phyloP scores from a whole-genome alignment of 257 asterid genomes.

The Capsicum chinense region DNA sequence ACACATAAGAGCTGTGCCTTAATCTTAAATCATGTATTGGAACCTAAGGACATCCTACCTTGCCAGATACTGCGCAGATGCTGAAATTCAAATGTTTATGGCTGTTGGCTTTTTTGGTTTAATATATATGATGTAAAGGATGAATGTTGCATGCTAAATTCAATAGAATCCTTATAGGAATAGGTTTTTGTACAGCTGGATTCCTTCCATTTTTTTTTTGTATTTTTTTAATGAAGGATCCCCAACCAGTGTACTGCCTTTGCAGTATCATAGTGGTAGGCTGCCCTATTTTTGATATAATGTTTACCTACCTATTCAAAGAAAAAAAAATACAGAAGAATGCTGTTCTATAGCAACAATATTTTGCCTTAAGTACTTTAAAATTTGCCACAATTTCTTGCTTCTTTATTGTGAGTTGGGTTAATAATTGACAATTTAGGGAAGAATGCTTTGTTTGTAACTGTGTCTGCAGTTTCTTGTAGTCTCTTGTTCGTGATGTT shows the following conservation, averaged over 20 bases:
- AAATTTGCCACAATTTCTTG: not conserved
- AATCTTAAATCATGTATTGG: slow-evolving; percentile 4
- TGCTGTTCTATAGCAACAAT: not conserved
- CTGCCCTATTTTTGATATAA: not conserved
- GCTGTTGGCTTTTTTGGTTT: not conserved
- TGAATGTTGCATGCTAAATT: not conserved
- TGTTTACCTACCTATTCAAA: not conserved
- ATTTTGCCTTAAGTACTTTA: not conserved
- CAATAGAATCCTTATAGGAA: not conserved
- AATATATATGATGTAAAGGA: not conserved
- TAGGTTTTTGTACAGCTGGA: not conserved
- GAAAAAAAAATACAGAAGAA: not conserved
- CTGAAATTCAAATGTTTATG: not conserved
- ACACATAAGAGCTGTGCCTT: not conserved
- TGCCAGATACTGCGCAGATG: not conserved
- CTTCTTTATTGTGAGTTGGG: not conserved
- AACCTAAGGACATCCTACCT: not conserved
- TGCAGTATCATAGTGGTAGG: not conserved
- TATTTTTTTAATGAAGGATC: not conserved
- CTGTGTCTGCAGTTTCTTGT: no score
- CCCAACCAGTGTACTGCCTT: not conserved
- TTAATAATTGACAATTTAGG: not conserved
- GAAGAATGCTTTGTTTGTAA: no score
- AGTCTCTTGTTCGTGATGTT: no score
- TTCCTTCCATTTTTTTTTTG: not conserved